phyloP scores from a whole-genome alignment of 225 moss, liverwort and hornwort genomes.

The Polytrichum commune region DNA sequence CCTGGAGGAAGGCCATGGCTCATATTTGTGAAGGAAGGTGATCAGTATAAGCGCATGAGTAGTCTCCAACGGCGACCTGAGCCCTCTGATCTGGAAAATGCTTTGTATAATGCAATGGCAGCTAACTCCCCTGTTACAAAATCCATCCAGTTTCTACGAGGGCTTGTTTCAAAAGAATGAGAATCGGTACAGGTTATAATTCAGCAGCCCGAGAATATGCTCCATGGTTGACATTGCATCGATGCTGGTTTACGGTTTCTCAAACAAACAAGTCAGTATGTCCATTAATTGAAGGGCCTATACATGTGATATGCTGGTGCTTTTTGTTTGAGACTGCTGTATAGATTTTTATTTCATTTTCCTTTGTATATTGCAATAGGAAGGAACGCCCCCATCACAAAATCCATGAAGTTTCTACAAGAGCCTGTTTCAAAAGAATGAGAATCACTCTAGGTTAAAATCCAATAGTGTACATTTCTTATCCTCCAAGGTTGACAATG shows the following conservation, averaged over 20 bases:
- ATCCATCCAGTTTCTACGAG: conserved; percentile 78
- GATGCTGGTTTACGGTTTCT: background rate
- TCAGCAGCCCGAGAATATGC: background rate
- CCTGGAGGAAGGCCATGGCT: conserved; percentile 81
- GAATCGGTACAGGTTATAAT: background rate
- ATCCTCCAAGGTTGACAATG: too few species aligned
- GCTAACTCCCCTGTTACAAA: conserved; percentile 91
- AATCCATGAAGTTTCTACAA: conserved; percentile 78
- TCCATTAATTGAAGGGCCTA: background rate
- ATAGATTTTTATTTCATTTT: conserved; percentile 2
- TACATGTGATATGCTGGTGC: background rate
- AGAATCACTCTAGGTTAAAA: conserved; percentile 2
- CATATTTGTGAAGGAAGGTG: conserved; percentile 71
- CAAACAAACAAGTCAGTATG: background rate
- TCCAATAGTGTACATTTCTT: too few species aligned
- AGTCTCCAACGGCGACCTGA: conserved; percentile 68
- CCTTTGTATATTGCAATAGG: conserved; percentile 84
- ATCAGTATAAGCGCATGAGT: conserved; percentile 55
- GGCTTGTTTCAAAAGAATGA: conserved; percentile 64
- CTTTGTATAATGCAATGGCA: conserved; percentile 84
- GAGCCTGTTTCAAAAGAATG: conserved; percentile 61
- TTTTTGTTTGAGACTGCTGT: too few species aligned
- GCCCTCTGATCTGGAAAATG: conserved; percentile 75
- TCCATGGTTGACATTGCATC: background rate
- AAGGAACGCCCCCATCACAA: conserved; percentile 83